Evolutionary conservation across 2,329 filamentous ascomycete genomes (phyloP), one percentile per base, ranked within the genome.

Genomic region (Curvularia lunata): DNA sequence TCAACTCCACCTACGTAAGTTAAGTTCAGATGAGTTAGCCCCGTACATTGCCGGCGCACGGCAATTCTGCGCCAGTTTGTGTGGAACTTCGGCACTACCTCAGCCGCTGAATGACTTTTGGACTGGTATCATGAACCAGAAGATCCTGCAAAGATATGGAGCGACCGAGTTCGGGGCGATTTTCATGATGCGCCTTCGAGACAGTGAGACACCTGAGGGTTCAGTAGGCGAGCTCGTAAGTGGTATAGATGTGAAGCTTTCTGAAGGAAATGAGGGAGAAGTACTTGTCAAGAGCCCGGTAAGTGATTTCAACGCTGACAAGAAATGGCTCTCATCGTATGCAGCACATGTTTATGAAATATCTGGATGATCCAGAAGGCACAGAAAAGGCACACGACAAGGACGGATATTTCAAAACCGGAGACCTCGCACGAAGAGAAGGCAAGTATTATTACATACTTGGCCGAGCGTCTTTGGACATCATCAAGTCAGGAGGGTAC

Each of bases 401-500:
- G 1, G 79, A 83, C 42, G 80, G 80, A 9, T 83, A 80, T 74
- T 83, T 82, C 66, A 79, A 78, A 61, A 83, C 81, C 0, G 81
- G 81, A 9, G 81, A 83, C 38, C 70, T 77, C 43, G 70, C 70
- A 12, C 66, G 78, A 12, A 68, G 68, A 58, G 75, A 80, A 55
- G 77, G 75, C 58, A 80, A 59, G 67, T 83, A 72, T 58, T 85
- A 84, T 64, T 85, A 76, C 37, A 85, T 85, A 52, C 75, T 84
- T 52, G 83, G 83, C 8, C 78, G 83, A 10, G 82, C 80, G 9
- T 82, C 79, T 18, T 76, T 83, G 6, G 83, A 85, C 60, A 77
- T 85, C 30, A 84, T 86, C 67, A 85, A 85, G 61, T 81, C 80
- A 0, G 82, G 83, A 16, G 83, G 83, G 0, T 85, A 84, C 63